Base-by-base conservation (phyloP, 768 basidiomycete species). In the Suillus sp. region DNA sequence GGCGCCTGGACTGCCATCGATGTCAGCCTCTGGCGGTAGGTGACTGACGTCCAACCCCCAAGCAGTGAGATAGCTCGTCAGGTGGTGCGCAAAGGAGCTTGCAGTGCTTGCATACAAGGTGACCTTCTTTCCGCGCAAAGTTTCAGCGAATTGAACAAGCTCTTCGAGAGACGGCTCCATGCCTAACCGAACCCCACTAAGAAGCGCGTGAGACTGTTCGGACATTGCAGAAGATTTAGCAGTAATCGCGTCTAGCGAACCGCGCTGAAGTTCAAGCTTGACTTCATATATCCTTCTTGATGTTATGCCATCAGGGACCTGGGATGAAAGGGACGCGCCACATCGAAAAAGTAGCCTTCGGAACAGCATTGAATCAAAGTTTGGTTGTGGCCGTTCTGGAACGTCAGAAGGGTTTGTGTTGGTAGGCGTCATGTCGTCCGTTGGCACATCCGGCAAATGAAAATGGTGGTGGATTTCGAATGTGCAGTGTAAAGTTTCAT, bases 1-100 rank as follows among this genome's bases (percentile, higher is more conserved):
- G 32, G 35, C 9, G 14, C 18, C 16, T 34, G 47, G n/a, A 45
- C 14, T 66, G 9, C 70, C 73, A 59, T 91, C 87, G 2, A 74
- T 74, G 25, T 83, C 84, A 13, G 81, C 80, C 59, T 88, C 87
- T 2, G 84, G 79, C 9, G 89, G 86, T 50, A 88, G 81, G 77
- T 95, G 94, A 59, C 86, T 88, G 48, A 98, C 89, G 69, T 96
- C 93, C 88, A 98, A 85, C 14, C 96, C 95, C 96, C 96, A 99
- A 6, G 91, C 86, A 25, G 92, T 92, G 63, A 99, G 82, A 76
- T 96, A 97, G 68, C 91, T 91, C 30, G 95, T 95, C 40, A 99
- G 80, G 74, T 97, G 93, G 59, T 91, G 92, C 0, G 95, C 96
- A 70, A 98, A 99, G 2, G 89, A 86, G 45, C 93, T 92, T 66